A percentile compares a stretch with the other conserved stretches of the same genome.
These are phyloP conservation scores for Trichophyton simii DNA, from an alignment of 2,329 filamentous ascomycete species.

Conservation along the genomic window DNA sequence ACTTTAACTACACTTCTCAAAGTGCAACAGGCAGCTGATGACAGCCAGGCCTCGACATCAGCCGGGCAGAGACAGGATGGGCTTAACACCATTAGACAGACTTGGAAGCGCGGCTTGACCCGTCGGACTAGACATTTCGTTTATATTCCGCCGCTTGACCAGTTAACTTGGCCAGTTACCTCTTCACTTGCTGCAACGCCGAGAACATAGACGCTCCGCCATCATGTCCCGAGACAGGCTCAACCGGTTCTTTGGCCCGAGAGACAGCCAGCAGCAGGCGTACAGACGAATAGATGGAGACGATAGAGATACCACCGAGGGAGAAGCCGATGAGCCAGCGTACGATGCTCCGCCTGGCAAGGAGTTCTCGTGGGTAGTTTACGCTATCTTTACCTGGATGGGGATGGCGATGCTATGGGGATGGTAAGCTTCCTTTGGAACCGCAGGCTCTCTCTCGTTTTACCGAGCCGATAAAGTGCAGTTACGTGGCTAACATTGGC, in stretches of 20 bases:
- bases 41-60: not conserved
- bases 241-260: constrained; percentile 22
- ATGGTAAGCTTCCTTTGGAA: constrained; percentile 50
- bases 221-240: constrained; percentile 25
- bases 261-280: constrained; percentile 11
- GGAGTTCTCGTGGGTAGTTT: constrained; percentile 72
- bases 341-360: constrained; percentile 12
- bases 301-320: constrained; percentile 15
- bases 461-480: not conserved
- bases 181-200: too few species aligned
- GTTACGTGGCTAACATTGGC: not conserved
- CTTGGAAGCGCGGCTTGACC: not conserved
- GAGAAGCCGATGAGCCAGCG: constrained; percentile 20
- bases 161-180: not conserved
- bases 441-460: not conserved
- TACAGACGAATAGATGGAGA: constrained; percentile 21
- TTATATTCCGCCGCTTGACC: not conserved
- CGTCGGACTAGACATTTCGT: not conserved
- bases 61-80: not conserved
- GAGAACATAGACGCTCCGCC: not conserved
- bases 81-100: not conserved
- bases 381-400: constrained; percentile 69
- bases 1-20: too few species aligned
- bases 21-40: too few species aligned
- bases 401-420: constrained; percentile 96